Evolutionary conservation across 2,329 filamentous ascomycete genomes (phyloP), one percentile per base, ranked within the genome.

Genomic region (Aaosphaeria pasadenensis): DNA sequence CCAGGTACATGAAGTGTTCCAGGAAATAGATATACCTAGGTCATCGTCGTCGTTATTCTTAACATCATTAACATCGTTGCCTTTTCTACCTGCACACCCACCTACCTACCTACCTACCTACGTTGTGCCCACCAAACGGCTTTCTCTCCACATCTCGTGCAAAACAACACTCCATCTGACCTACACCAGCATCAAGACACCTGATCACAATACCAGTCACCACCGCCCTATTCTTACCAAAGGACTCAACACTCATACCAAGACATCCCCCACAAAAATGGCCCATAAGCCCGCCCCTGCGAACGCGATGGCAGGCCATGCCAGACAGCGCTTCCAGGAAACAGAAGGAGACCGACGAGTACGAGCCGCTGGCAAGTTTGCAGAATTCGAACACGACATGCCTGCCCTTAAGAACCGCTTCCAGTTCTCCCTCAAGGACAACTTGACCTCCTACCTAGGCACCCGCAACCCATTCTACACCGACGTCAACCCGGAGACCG

Each of bases 401-500:
- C 68, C 68, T 30, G 57, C 49, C 43, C 58, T 71, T 39, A 51
- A 50, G 28, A 55, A 57, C 52, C 62, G 67, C 17, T 67, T 70
- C 52, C 54, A 59, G 48, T 66, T 64, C 55, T 66, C 62, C 5
- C 47, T 71, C 48, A 65, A 69, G 56, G 70, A 72, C 60, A 71
- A 65, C 50, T 49, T 72, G 28, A 58, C 62, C 4, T 71, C 67
- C 11, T 71, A 70, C 44, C 62, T 73, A n/a, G 70, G 70, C 30
- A 58, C 60, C 33, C 57, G 53, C 13, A 73, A 73, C 45, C 70
- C 70, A 1, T 70, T 71, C 54, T 64, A 54, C 45, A 48, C 56
- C 6, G 43, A 53, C 32, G 80, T 89, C 42, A 79, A 83, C 46
- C 75, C 77, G 11, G 72, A 81, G n/a, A 69, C 76, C 43, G 87